phyloP scores from a whole-genome alignment of 345 rosid genomes.

The Gossypium raimondii region DNA sequence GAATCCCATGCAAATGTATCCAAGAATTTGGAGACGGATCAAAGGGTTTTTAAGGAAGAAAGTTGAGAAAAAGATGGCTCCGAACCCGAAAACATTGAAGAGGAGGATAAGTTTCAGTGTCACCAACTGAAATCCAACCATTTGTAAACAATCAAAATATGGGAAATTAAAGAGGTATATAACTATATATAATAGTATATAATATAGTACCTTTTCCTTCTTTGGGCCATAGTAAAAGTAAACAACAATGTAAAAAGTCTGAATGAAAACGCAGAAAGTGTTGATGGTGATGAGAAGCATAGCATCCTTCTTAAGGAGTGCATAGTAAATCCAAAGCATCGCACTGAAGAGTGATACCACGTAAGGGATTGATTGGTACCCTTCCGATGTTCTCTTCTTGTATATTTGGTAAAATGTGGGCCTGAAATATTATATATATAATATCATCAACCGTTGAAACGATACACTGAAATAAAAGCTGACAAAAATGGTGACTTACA shows the following conservation, averaged over 20 bases:
- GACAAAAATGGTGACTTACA: not conserved
- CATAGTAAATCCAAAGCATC: constrained; percentile 77
- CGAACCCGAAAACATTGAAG: constrained; percentile 59
- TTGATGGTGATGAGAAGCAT: constrained; percentile 62
- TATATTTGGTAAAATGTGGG: constrained; percentile 38
- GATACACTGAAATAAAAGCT: not conserved
- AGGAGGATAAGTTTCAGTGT: constrained; percentile 45
- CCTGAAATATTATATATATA: not conserved
- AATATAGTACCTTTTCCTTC: constrained; percentile 38
- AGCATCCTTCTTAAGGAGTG: constrained; percentile 34
- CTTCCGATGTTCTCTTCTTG: constrained; percentile 64
- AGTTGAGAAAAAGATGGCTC: constrained; percentile 39
- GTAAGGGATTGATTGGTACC: constrained; percentile 77
- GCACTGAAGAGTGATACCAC: constrained; percentile 64
- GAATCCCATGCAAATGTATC: constrained; percentile 72
- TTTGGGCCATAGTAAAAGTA: constrained; percentile 60
- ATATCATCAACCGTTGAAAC: not conserved
- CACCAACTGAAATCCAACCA: constrained; percentile 33
- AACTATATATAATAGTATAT: too few species aligned
- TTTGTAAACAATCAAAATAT: not conserved
- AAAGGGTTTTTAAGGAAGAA: constrained; percentile 36
- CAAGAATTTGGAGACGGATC: constrained; percentile 47
- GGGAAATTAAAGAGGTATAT: not conserved
- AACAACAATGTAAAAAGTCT: constrained; percentile 42
- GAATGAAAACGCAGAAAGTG: constrained; percentile 35